Base-by-base conservation (phyloP, 192 early-diverging fungal genomes). In the Diversispora epigaea region DNA sequence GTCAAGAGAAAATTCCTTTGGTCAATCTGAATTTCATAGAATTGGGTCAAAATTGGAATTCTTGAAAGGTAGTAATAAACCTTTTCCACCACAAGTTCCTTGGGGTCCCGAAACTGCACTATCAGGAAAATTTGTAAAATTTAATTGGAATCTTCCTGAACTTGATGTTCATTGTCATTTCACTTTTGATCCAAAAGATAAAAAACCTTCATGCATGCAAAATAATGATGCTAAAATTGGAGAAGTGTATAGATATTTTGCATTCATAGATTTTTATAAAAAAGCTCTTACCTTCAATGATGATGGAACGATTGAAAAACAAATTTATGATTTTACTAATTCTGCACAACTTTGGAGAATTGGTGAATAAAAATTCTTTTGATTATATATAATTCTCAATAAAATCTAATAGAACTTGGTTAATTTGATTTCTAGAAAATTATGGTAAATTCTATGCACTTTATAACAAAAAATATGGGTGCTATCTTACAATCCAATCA, bases 161-260 rank as follows among this genome's bases (percentile, higher is more conserved):
- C 15, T 4, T 45, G 14, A 32, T n/a, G 41, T 64, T 43, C 4
- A 45, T 17, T 8, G 39, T 45, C 39, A 32, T 44, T 64, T 64
- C 3, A 64, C 14, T 4, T 19, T 43, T 7, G 11, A 43, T 64
- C 40, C 62, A 64, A 45, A 41, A 54, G 0, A 11, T 11, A 54
- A 54, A 15, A 9, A 12, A 7, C 8, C 39, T 19, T 7, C 62
- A 14, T 64, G 14, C n/a, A n/a, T 0, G 15, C 7, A n/a, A 41
- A 17, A 64, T 7, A 17, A 40, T 64, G 62, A 64, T 41, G 15
- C 62, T 44, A 43, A n/a, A n/a, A 64, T 5, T 9, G 62, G 43
- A 21, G 62, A 63, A 64, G 6, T 64, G 9, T 64, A 64, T 43
- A 32, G 62, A 17, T 64, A 64, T 45, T 64, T 64, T 64, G 62